Conservation (phyloP, 1,284 basidiomycete species). For the Rhodotorula sp. region DNA sequence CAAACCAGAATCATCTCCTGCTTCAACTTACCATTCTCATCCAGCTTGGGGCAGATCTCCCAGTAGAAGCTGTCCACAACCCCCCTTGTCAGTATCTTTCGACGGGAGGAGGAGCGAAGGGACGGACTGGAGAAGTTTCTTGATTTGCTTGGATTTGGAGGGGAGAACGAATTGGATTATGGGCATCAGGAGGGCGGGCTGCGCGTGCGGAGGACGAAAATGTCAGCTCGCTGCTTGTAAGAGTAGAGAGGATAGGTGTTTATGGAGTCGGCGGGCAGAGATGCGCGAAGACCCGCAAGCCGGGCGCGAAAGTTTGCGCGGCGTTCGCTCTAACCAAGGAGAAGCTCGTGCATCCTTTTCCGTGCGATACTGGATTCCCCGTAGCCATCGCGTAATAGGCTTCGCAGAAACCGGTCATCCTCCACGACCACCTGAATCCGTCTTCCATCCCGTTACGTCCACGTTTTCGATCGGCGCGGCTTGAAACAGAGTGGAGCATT, state of each 20-base stretch:
- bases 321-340: too few species aligned
- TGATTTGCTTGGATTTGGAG: constrained; percentile 91
- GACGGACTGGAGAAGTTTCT: constrained; percentile 75
- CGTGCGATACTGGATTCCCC: too few species aligned
- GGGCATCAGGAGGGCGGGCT: constrained; percentile 75
- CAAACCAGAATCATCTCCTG: constrained; percentile 99
- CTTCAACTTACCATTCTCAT: constrained; percentile 95
- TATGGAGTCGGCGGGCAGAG: neutral
- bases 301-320: too few species aligned
- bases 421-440: too few species aligned
- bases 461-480: too few species aligned
- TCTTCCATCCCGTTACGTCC: too few species aligned
- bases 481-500: too few species aligned
- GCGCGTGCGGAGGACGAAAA: neutral
- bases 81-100: neutral
- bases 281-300: too few species aligned
- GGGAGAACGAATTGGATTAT: constrained; percentile 98
- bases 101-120: neutral
- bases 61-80: constrained; percentile 75
- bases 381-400: too few species aligned
- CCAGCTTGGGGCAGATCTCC: constrained; percentile 99
- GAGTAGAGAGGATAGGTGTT: neutral
- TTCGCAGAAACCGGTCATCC: too few species aligned
- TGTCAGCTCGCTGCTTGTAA: neutral
- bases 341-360: too few species aligned